A percentile compares a stretch with the other conserved stretches of the same genome.
Evolutionary conservation across 306 rosid genomes (phyloP).

Genomic region (Sophora flavescens): DNA sequence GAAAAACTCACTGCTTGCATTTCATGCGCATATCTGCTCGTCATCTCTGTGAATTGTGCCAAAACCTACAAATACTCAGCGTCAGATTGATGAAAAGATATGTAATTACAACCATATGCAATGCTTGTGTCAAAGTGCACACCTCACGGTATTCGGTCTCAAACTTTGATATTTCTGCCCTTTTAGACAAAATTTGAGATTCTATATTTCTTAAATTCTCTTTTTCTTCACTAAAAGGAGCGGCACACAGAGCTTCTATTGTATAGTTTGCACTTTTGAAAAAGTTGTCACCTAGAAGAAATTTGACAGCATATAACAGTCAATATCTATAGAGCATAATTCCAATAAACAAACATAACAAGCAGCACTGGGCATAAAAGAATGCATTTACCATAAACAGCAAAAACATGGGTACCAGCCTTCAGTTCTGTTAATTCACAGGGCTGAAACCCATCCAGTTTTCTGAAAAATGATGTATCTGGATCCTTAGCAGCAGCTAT

Average conservation of each 20-base stretch:
- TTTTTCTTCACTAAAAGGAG: conserved; percentile 77
- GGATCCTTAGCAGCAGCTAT: conserved; percentile 94
- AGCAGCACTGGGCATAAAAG: conserved; percentile 20
- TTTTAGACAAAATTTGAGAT: conserved; percentile 83
- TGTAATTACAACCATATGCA: conserved; percentile 29
- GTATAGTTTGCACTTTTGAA: conserved; percentile 95
- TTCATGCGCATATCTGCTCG: conserved; percentile 89
- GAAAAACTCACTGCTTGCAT: conserved; percentile 82
- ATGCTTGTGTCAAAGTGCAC: conserved; percentile 37
- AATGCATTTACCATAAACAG: conserved; percentile 80
- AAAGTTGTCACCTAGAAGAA: conserved; percentile 90
- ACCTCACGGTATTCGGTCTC: conserved; percentile 98
- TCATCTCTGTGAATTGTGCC: conserved; percentile 96
- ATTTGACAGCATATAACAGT: conserved; percentile 35
- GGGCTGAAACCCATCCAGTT: conserved; percentile 93
- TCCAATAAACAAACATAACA: conserved; percentile 42
- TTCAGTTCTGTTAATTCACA: conserved; percentile 91
- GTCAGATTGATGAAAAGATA: conserved; percentile 36
- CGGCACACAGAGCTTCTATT: conserved; percentile 85
- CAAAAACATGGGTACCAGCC: conserved; percentile 94
- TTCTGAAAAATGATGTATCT: conserved; percentile 90
- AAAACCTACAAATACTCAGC: conserved; percentile 67
- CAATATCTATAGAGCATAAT: conserved; percentile 20
- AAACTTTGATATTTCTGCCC: conserved; percentile 92
- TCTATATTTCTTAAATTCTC: conserved; percentile 77